These are phyloP conservation scores for Pythium chondricola DNA, from an alignment of 352 stramenopile species.

Conservation along the genomic window DNA sequence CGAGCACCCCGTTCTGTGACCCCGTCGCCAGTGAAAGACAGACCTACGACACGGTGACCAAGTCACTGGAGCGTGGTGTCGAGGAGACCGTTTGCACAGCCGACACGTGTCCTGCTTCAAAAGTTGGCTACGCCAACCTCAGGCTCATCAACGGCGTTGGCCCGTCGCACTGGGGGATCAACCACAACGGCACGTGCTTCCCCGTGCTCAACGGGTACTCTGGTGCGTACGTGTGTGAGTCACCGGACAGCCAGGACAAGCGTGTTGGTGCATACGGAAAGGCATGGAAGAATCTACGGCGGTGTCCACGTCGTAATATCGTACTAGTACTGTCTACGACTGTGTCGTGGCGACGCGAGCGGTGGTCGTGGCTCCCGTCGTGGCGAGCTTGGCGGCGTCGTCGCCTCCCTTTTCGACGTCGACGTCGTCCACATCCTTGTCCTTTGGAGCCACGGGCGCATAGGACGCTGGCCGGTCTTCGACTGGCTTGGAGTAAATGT, in stretches of 20 bases:
- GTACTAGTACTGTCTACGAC: no score
- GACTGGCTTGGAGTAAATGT: conserved; percentile 73
- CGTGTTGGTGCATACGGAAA: no score
- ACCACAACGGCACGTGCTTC: conserved; percentile 41
- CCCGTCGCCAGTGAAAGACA: background rate
- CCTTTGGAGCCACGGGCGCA: conserved; percentile 3
- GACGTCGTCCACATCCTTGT: background rate
- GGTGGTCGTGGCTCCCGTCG: conserved; percentile 5
- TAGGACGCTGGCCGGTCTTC: conserved; percentile 14
- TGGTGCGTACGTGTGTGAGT: conserved; percentile 40
- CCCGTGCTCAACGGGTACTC: conserved; percentile 45
- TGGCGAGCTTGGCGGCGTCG: background rate
- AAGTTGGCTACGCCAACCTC: conserved; percentile 35
- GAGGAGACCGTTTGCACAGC: conserved; percentile 34
- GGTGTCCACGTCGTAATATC: no score
- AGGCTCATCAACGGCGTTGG: conserved; percentile 22
- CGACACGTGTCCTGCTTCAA: conserved; percentile 27
- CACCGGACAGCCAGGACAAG: conserved; percentile 34
- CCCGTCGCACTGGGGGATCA: conserved; percentile 40
- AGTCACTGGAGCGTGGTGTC: conserved; percentile 26
- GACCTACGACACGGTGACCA: conserved; percentile 18
- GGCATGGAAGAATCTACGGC: background rate
- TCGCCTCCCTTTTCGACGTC: conserved; percentile 10
- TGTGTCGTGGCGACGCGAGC: background rate
- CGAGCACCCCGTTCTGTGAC: conserved; percentile 39